Percentiles rank a stretch among this genome's conserved stretches.
Conservation (phyloP, 345 rosid genomes). For the Syzygium aqueum region DNA sequence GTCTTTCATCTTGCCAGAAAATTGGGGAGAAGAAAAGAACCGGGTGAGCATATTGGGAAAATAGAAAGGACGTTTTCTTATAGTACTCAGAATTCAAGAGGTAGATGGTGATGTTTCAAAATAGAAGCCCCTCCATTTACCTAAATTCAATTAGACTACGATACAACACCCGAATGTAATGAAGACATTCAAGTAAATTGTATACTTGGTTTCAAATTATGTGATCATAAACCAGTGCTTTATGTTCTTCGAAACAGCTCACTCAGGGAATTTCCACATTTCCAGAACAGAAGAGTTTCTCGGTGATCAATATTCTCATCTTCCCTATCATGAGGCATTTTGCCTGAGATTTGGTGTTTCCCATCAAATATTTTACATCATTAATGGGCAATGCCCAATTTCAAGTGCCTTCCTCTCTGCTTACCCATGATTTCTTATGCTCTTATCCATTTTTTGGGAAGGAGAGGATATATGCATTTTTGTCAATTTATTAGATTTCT, state of each 20-base stretch:
- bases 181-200: neutral
- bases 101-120: neutral
- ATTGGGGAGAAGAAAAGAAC: too few species aligned
- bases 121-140: neutral
- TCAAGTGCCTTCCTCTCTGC: neutral
- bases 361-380: neutral
- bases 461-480: too few species aligned
- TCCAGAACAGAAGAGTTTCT: too few species aligned
- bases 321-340: neutral
- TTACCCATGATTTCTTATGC: neutral
- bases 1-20: too few species aligned
- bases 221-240: neutral
- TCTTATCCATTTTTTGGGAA: too few species aligned
- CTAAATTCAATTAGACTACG: neutral
- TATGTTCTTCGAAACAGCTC: neutral
- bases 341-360: neutral
- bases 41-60: too few species aligned
- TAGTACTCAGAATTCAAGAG: neutral
- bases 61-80: too few species aligned
- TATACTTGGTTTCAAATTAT: neutral
- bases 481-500: neutral
- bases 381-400: too few species aligned
- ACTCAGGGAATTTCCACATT: neutral
- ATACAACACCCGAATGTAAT: neutral
- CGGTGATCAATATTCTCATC: too few species aligned